Conservation (phyloP, 768 basidiomycete genomes). For the Naematelia aurantialba region DNA sequence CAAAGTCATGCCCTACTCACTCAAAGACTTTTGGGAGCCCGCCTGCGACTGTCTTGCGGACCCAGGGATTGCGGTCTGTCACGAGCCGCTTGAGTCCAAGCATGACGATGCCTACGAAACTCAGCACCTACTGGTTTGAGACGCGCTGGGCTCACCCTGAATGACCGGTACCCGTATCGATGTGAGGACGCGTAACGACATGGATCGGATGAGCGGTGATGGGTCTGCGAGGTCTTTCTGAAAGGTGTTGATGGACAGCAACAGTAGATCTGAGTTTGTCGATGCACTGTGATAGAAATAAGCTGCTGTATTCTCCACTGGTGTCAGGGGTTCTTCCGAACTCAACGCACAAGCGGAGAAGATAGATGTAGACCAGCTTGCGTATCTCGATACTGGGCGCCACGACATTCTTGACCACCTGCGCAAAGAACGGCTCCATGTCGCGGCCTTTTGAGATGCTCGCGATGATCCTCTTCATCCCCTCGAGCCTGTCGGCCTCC, state of each 20-base stretch:
- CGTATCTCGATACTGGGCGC: constrained; percentile 87
- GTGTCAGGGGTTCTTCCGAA: too few relatives aligned
- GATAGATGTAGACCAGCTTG: constrained; percentile 93
- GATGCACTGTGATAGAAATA: constrained; percentile 64
- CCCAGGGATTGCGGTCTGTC: constrained; percentile 86
- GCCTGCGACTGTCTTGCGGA: constrained; percentile 84
- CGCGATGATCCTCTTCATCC: constrained; percentile 89
- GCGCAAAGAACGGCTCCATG: constrained; percentile 89
- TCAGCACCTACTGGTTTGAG: constrained; percentile 1
- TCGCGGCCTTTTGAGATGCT: constrained; percentile 91
- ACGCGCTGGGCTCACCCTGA: constrained; percentile 33
- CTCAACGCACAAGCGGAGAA: constrained; percentile 67
- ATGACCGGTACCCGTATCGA: constrained; percentile 89
- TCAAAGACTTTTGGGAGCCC: constrained; percentile 82
- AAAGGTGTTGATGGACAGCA: constrained; percentile 96
- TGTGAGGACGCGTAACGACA: constrained; percentile 89
- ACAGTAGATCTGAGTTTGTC: constrained; percentile 86
- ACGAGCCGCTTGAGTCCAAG: constrained; percentile 90
- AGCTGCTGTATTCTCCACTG: too few relatives aligned
- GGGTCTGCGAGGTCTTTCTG: constrained; percentile 91
- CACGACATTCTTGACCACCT: constrained; percentile 95
- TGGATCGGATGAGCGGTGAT: constrained; percentile 90
- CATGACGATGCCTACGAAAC: constrained; percentile 45
- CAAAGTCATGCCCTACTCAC: constrained; percentile 52
- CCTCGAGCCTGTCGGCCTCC: constrained; percentile 87